Evolutionary conservation across 805 yeast genomes (phyloP).

Genomic region (Hanseniaspora thailandica): DNA sequence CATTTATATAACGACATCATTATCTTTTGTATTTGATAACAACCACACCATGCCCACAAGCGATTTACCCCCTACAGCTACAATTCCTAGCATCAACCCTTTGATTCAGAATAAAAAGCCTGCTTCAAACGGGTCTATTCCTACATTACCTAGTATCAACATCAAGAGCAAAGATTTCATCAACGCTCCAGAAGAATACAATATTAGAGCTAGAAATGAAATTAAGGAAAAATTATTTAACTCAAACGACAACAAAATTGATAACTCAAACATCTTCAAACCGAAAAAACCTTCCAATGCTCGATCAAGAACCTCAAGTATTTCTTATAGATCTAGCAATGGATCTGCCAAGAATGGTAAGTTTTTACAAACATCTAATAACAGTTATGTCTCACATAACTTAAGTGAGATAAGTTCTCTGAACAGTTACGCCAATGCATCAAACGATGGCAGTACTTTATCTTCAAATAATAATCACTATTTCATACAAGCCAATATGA

Average conservation of each 20-base stretch:
- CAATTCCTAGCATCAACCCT: slow-evolving; percentile 4
- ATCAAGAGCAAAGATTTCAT: slow-evolving; percentile 20
- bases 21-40: too few relatives aligned
- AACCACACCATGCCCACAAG: background rate
- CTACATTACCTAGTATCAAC: slow-evolving; percentile 2
- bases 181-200: slow-evolving; percentile 28
- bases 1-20: background rate
- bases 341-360: background rate
- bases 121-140: background rate
- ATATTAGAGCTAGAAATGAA: slow-evolving; percentile 29
- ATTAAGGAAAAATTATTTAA: slow-evolving; percentile 24
- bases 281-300: background rate
- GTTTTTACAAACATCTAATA: slow-evolving; percentile 8
- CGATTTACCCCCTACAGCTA: background rate
- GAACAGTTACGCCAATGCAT: slow-evolving; percentile 4
- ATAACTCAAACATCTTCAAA: background rate
- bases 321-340: background rate
- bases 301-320: background rate
- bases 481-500: slow-evolving; percentile 12
- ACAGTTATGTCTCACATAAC: slow-evolving; percentile 6
- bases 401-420: slow-evolving; percentile 11
- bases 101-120: background rate
- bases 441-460: background rate
- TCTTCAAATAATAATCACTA: background rate
- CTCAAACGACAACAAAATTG: background rate